Conservation (phyloP, 83 land plant genomes). For the Thuja plicata region DNA sequence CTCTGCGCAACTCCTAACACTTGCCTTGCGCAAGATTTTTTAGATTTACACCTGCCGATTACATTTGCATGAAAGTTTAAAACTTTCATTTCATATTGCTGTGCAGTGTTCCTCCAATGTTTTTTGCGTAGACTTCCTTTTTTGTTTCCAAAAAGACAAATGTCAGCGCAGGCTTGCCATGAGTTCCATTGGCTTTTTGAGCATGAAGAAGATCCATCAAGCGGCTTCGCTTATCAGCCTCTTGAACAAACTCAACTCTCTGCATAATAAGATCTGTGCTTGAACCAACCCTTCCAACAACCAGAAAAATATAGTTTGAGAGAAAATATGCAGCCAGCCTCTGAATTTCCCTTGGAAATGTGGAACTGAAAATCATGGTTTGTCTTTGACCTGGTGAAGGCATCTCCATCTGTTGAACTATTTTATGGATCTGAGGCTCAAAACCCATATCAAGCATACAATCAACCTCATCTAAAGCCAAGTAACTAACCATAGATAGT, state of each 20-base stretch:
- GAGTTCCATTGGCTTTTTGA: slow-evolving; percentile 65
- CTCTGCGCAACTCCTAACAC: no score
- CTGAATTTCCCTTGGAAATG: slow-evolving; percentile 97
- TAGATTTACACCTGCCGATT: no score
- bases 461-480: slow-evolving; percentile 98
- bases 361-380: slow-evolving; percentile 98
- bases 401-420: slow-evolving; percentile 95
- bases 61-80: no score
- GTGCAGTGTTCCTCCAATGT: no score
- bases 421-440: slow-evolving; percentile 94
- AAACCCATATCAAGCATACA: slow-evolving; percentile 99
- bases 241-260: slow-evolving; percentile 88
- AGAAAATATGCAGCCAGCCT: slow-evolving; percentile 94
- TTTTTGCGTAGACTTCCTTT: no score
- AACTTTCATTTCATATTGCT: no score
- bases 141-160: slow-evolving; percentile 97
- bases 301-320: slow-evolving; percentile 80
- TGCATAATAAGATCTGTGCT: slow-evolving; percentile 97
- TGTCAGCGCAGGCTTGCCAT: slow-evolving; percentile 70
- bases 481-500: slow-evolving; percentile 66
- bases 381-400: slow-evolving; percentile 85
- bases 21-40: no score
- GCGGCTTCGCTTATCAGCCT: slow-evolving; percentile 86
- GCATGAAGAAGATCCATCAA: slow-evolving; percentile 92
- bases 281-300: slow-evolving; percentile 98